A percentile compares a stretch with the other conserved stretches of the same genome.
Evolutionary conservation across 441 rosid genomes (phyloP).

Genomic region (Euphorbia celastroides): DNA sequence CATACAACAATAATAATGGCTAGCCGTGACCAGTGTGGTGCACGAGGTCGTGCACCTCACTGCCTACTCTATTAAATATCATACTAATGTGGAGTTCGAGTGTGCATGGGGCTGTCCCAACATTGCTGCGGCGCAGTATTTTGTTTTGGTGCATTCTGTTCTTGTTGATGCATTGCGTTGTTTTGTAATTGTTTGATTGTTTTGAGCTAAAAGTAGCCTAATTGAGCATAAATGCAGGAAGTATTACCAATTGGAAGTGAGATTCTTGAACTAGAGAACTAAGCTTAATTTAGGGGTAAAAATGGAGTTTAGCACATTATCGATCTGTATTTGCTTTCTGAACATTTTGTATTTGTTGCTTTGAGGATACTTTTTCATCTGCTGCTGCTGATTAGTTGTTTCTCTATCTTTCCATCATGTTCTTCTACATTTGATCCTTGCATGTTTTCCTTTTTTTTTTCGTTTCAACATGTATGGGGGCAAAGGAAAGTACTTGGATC

Average conservation of each 20-base stretch:
- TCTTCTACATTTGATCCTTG: not conserved
- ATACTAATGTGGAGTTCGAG: no score
- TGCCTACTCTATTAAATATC: no score
- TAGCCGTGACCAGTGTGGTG: no score
- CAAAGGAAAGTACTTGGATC: not conserved
- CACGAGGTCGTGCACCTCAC: no score
- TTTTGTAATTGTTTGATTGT: not conserved
- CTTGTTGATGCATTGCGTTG: not conserved
- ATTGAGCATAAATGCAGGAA: not conserved
- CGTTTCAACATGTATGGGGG: not conserved
- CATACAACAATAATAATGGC: no score
- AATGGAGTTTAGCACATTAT: not conserved
- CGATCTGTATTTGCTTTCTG: not conserved
- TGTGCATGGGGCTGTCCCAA: no score
- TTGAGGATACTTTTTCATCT: not conserved
- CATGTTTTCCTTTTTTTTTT: not conserved
- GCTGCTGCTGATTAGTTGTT: not conserved
- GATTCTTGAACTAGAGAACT: not conserved
- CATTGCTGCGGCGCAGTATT: conserved; percentile 3
- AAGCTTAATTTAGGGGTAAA: not conserved
- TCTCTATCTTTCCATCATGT: not conserved
- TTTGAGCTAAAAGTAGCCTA: not conserved
- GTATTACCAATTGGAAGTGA: not conserved
- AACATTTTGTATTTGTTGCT: no score
- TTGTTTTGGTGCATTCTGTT: conserved; percentile 4